Percentiles rank a stretch among this genome's conserved stretches.
Conservation (phyloP, 768 basidiomycete genomes). For the Boletellus sp. region DNA sequence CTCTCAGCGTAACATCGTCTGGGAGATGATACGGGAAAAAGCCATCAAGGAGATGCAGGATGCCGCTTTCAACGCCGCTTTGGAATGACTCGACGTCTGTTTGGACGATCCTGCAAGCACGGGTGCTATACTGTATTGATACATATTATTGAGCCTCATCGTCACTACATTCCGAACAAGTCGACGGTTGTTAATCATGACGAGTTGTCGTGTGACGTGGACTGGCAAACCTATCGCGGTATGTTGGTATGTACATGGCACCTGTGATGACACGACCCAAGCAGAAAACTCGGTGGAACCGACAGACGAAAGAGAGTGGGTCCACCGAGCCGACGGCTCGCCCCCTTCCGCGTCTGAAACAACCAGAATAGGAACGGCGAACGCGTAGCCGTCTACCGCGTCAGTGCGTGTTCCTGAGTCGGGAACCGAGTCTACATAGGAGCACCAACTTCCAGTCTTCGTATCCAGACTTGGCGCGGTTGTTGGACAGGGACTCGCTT, state of each 20-base stretch:
- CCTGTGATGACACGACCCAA: background rate
- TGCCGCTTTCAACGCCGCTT: constrained; percentile 40
- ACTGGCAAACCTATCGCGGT: no score
- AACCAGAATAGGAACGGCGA: constrained; percentile 49
- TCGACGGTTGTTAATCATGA: background rate
- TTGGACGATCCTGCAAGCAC: background rate
- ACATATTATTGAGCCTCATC: background rate
- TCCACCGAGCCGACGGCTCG: no score
- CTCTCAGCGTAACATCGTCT: constrained; percentile 67
- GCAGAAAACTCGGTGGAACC: no score
- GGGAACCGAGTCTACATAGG: constrained; percentile 69
- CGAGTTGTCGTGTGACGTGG: no score
- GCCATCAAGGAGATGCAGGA: constrained; percentile 76
- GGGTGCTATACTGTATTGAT: background rate
- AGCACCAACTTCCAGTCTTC: background rate
- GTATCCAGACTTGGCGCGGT: background rate
- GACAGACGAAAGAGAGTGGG: no score
- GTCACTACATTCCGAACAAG: background rate
- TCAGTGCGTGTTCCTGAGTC: constrained; percentile 65
- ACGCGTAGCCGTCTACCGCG: constrained; percentile 61
- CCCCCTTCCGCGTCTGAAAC: constrained; percentile 11
- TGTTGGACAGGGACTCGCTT: background rate
- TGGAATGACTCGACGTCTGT: constrained; percentile 19
- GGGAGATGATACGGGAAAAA: constrained; percentile 71
- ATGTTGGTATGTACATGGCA: no score